Percentiles rank a stretch among this genome's conserved stretches.
Conservation (phyloP, 768 basidiomycete species). For the Tylopilus intermedius region DNA sequence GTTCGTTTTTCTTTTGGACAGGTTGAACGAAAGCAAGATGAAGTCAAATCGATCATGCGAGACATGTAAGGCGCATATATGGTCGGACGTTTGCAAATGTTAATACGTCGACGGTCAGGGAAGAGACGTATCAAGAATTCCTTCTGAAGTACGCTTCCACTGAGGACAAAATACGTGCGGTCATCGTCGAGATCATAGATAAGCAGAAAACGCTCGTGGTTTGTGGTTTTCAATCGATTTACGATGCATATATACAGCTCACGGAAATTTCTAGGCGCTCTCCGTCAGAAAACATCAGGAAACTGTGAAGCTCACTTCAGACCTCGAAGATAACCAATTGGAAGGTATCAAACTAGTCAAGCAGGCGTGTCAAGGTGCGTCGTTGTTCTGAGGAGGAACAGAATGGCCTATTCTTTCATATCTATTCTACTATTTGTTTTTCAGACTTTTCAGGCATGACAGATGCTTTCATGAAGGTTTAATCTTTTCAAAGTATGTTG, state of each 20-base stretch:
- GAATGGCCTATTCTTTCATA: background rate
- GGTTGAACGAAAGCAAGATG: conserved; percentile 19
- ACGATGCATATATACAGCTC: background rate
- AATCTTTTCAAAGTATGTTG: background rate
- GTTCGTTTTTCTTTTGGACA: background rate
- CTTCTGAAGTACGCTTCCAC: conserved; percentile 18
- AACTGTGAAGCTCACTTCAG: conserved; percentile 14
- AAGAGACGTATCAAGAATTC: conserved; percentile 25
- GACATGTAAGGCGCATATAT: conserved; percentile 24
- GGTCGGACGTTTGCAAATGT: background rate
- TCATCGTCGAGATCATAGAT: conserved; percentile 23
- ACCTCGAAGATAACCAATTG: conserved; percentile 23
- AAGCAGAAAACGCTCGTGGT: conserved; percentile 26
- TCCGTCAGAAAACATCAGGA: conserved; percentile 29
- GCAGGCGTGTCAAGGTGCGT: conserved; percentile 19
- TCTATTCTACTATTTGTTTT: background rate
- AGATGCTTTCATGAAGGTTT: conserved; percentile 21
- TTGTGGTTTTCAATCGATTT: background rate
- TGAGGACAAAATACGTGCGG: conserved; percentile 27
- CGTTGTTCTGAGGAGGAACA: background rate
- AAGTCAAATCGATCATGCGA: conserved; percentile 17
- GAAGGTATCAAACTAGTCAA: conserved; percentile 21
- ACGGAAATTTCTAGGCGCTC: conserved; percentile 15
- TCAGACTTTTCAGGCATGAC: conserved; percentile 18
- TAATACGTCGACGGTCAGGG: conserved; percentile 14